Base-by-base conservation (phyloP, 208 protist genomes). In the Trypanosoma platydactyli region DNA sequence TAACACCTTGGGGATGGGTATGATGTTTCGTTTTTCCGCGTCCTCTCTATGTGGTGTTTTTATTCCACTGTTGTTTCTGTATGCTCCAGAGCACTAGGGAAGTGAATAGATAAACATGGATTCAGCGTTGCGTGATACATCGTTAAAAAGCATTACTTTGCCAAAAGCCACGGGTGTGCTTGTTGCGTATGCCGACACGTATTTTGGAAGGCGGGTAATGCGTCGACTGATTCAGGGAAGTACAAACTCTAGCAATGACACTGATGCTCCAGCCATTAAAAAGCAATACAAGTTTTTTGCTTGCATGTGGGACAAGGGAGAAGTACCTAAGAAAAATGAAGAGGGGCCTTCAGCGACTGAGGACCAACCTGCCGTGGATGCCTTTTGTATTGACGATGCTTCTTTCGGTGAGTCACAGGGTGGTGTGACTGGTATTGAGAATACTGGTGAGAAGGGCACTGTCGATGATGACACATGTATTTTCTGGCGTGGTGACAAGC, bases 151-250 rank as follows among this genome's bases (percentile, higher is more conserved):
- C 62, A 18, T 35, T 9, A 11, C 30, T 3, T 24, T 35, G 9
- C 51, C 73, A 60, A 64, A 16, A 70, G 27, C 73, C 46, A 38
- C 75, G 81, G 29, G 73, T 48, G 84, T 95, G 0, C 88, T 92
- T 38, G 35, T 95, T 4, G 78, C 87, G 20, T 95, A 95, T 64
- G 86, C 65, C 15, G 90, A 95, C 80, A 84, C 77, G 42, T 95
- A 89, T 51, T 74, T 95, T 44, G 90, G 90, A 18, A 64, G 65
- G 56, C 80, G 80, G 9, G 42, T 93, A 33, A 68, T 84, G 35
- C 20, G 52, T 12, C 83, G 91, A 66, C 90, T 93, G 54, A 45
- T 75, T 50, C 57, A 77, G 20, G 73, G 44, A 82, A 79, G 11
- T 33, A 66, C 24, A 4, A 58, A 58, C n/a, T 4, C 24, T 20